These are phyloP conservation scores for Zoysia matrella DNA, from an alignment of 202 grass and related monocot species.

Conservation along the genomic window DNA sequence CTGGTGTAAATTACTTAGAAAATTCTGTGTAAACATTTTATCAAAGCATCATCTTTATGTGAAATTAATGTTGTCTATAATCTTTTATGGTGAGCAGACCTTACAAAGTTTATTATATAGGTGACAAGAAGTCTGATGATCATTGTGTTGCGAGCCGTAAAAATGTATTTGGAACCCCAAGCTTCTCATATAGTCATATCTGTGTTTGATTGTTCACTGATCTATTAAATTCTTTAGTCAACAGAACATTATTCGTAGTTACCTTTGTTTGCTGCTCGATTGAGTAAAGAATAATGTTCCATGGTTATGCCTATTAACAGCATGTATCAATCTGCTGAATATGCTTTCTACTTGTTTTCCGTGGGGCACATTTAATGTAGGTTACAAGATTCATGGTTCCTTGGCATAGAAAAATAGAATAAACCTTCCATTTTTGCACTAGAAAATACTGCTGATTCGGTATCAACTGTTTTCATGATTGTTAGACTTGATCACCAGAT, in stretches of 20 bases:
- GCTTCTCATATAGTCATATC: constrained; percentile 5
- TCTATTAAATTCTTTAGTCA: constrained; percentile 26
- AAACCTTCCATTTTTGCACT: neutral
- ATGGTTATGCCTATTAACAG: neutral
- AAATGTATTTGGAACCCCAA: constrained; percentile 18
- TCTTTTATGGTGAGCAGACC: constrained; percentile 34
- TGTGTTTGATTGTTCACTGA: neutral
- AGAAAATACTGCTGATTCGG: neutral
- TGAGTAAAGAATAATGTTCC: constrained; percentile 5
- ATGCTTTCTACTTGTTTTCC: constrained; percentile 15
- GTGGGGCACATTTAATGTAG: neutral
- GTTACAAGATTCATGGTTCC: neutral
- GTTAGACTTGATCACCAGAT: too few relatives aligned
- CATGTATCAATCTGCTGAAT: neutral
- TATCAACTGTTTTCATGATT: neutral
- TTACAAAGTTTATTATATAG: neutral
- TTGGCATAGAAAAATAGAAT: neutral
- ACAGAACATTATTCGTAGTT: constrained; percentile 29
- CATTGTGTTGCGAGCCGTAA: constrained; percentile 9
- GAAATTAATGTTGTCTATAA: constrained; percentile 34
- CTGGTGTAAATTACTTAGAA: neutral
- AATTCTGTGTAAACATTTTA: constrained; percentile 35
- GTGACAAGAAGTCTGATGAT: constrained; percentile 11
- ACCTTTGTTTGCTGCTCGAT: constrained; percentile 25
- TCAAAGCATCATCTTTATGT: constrained; percentile 19